Conservation (phyloP, 2,329 filamentous ascomycete species). For the Aureobasidium mangrovei region DNA sequence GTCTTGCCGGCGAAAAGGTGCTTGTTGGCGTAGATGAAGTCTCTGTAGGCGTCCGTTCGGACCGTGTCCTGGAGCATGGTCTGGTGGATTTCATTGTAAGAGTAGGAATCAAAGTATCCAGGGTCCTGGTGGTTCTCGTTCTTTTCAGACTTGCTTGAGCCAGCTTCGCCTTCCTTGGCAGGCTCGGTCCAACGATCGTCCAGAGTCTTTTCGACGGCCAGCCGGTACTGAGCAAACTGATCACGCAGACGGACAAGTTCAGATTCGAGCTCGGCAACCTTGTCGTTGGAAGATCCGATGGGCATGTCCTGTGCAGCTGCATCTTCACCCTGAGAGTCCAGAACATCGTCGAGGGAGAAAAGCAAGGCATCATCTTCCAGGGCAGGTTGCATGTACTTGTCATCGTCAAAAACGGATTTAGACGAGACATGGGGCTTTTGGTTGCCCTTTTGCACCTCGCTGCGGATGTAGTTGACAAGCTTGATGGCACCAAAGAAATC, state of each 20-base stretch:
- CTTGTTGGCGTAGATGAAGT: conserved; percentile 92
- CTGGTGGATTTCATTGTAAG: conserved; percentile 66
- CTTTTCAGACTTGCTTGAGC: conserved; percentile 6
- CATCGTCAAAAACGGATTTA: conserved; percentile 58
- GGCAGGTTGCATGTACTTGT: conserved; percentile 73
- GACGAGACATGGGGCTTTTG: conserved; percentile 49
- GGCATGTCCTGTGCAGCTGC: conserved; percentile 2
- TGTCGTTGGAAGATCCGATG: conserved; percentile 12
- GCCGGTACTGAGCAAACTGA: conserved; percentile 20
- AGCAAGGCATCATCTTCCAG: conserved; percentile 84
- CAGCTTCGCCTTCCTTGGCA: conserved; percentile 9
- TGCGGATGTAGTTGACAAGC: conserved; percentile 42
- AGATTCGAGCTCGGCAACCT: conserved; percentile 17
- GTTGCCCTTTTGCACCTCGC: conserved; percentile 31
- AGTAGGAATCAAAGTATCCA: conserved; percentile 22
- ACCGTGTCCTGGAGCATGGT: conserved; percentile 89
- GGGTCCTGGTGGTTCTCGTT: conserved; percentile 19
- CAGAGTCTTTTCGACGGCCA: conserved; percentile 20
- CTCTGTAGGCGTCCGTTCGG: conserved; percentile 83
- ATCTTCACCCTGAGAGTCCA: conserved; percentile 2
- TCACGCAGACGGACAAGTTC: conserved; percentile 17
- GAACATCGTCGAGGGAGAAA: conserved; percentile 68
- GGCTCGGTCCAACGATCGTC: conserved; percentile 21
- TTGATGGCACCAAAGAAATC: conserved; percentile 39
- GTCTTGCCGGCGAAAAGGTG: conserved; percentile 76